A percentile compares a stretch with the other conserved stretches of the same genome.
Conservation (phyloP, 2,329 filamentous ascomycete genomes). For the Aspergillus ochraceus region DNA sequence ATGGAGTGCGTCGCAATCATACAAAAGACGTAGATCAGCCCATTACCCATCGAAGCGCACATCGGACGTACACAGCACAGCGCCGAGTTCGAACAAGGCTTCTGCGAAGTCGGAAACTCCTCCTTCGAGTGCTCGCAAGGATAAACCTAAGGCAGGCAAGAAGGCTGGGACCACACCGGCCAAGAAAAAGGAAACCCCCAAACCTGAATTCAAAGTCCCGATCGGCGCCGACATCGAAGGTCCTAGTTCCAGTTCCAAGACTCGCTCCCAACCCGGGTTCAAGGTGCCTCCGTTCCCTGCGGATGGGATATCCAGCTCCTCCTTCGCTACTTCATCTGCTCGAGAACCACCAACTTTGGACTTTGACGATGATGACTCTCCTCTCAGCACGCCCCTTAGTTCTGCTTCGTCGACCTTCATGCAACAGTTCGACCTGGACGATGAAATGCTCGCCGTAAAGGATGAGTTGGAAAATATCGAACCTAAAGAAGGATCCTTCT, state of each 20-base stretch:
- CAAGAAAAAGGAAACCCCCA: conserved; percentile 10
- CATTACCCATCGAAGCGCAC: conserved; percentile 20
- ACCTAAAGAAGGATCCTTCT: conserved; percentile 41
- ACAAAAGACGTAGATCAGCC: conserved; percentile 15
- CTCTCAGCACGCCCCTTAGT: conserved; percentile 35
- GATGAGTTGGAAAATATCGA: conserved; percentile 8
- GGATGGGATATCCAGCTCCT: conserved; percentile 28
- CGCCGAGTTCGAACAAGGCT: conserved; percentile 16
- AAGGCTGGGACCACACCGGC: conserved; percentile 5
- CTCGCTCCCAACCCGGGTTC: conserved; percentile 17
- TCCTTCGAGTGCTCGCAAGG: conserved; percentile 7
- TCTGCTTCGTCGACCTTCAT: conserved; percentile 23
- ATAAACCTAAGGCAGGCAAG: conserved; percentile 8
- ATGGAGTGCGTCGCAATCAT: conserved; percentile 10
- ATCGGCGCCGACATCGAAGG: conserved; percentile 23
- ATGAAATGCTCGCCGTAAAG: conserved; percentile 11
- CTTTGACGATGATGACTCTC: conserved; percentile 29
- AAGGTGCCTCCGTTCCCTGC: conserved; percentile 27
- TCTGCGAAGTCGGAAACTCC: conserved; percentile 9
- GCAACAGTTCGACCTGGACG: conserved; percentile 18
- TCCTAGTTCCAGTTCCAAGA: conserved; percentile 14
- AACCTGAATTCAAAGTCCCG: conserved; percentile 24
- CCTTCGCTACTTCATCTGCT: conserved; percentile 25
- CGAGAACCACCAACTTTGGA: conserved; percentile 22
- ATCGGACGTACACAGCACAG: conserved; percentile 13